Evolutionary conservation across 2,329 filamentous ascomycete species (phyloP), one percentile per base, ranked within the genome.

Genomic region (Colletotrichum coccodes): DNA sequence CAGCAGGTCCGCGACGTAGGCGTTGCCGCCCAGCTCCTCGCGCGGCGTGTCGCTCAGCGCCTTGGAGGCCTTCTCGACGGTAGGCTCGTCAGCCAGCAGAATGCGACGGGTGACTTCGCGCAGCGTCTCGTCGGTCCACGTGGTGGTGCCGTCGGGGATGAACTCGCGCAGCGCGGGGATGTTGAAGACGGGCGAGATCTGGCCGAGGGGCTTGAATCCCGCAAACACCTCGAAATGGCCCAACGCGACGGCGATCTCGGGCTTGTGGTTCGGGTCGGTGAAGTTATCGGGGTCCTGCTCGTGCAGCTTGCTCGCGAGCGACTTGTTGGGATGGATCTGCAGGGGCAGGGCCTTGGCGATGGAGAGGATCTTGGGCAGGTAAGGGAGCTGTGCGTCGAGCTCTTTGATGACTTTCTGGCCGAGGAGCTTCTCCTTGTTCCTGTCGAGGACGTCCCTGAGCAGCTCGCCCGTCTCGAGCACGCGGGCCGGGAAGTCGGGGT

Each of bases 191-290:
- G 82, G 75, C 36, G 88, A 79, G 65, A 94, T 90, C 3, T 90
- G 83, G 11, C 79, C 75, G 0, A 92, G 80, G 0, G 91, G 89
- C 75, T 93, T 94, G 82, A 90, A 94, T 6, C 92, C 92, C 11
- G 89, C 90, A 73, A 95, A 94, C 0, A 92, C 89, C 77, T 94
- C 92, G 73, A 95, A 94, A 26, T 89, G 87, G 14, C 86, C 85
- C 1, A 94, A 80, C 0, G 92, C 92, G 1, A 95, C 82, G 1
- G 92, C 92, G 60, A 95, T 94, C 76, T 95, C 92, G 1, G 92
- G 92, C 79, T 94, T 94, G 82, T 94, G 92, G 77, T 94, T 94
- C 3, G 87, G 81, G 72, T 95, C 92, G 1, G 87, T 88, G 77
- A 92, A 94, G 65, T 89, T 86, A 3, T 88, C 79, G 0, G 92